Base-by-base conservation (phyloP, 305 asterid species). In the Vinca major region DNA sequence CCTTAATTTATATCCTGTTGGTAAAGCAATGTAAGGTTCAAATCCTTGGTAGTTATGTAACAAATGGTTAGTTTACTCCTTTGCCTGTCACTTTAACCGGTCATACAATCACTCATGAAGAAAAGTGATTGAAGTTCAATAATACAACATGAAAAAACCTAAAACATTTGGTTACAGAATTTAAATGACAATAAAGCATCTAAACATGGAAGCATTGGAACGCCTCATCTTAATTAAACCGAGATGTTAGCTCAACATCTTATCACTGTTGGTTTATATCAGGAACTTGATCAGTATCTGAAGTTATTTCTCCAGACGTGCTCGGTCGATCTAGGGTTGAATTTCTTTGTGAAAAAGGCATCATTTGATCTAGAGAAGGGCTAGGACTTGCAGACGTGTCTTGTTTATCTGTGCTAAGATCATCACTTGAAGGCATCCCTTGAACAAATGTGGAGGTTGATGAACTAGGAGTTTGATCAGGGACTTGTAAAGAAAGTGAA, bases 231-330 rank as follows among this genome's bases (percentile, higher is more conserved):
- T 45, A 45, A 45, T 45, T 45, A 45, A 45, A 45, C 12, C 9
- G 49, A 45, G 12, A 45, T 6, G 49, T 45, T 45, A 45, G 49
- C 11, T 10, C 49, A 8, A 45, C 49, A 8, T 5, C 49, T 45
- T 45, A 0, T 45, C 12, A 45, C 2, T 45, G 7, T 41, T 41
- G 8, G 5, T 41, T 41, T 41, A 41, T 41, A 41, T 2, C 33
- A 26, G 33, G 33, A 26, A 26, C 33, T 26, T 26, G 33, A 26
- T 26, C 33, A 45, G 49, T 45, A 10, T 45, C 49, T 45, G 49
- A 5, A 6, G 10, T 5, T 45, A 45, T 45, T 45, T 45, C 66
- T 77, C 77, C 55, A 88, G 33, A n/a, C 7, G 10, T 55, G 7
- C 40, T 7, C 0, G 2, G 37, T 55, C 11, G 62, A 55, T 55